Evolutionary conservation across 306 rosid species (phyloP).

Genomic region (Pyrus communis): DNA sequence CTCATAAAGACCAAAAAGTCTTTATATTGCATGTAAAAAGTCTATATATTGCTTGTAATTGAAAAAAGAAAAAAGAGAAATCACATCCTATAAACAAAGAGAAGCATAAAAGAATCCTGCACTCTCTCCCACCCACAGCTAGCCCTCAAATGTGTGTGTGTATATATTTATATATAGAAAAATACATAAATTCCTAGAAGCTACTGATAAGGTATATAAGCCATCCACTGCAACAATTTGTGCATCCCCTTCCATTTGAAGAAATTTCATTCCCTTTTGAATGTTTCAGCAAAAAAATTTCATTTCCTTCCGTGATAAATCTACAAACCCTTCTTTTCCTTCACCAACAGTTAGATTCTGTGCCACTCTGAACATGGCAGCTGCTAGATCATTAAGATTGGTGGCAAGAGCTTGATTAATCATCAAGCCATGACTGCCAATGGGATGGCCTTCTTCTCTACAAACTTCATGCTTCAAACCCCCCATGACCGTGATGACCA

Average conservation of each 20-base stretch:
- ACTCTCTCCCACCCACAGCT: constrained; percentile 10
- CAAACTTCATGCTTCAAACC: constrained; percentile 89
- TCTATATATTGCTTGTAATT: neutral
- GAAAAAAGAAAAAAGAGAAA: neutral
- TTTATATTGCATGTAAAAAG: neutral
- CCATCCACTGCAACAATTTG: constrained; percentile 26
- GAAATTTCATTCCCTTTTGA: constrained; percentile 12
- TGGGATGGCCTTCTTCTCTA: constrained; percentile 89
- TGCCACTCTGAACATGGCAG: constrained; percentile 25
- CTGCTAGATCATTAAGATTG: constrained; percentile 20
- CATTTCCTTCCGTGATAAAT: constrained; percentile 7
- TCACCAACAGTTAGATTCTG: constrained; percentile 11
- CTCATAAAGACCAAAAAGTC: constrained; percentile 2
- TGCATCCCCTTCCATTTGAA: constrained; percentile 33
- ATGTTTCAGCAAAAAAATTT: constrained; percentile 8
- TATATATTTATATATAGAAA: constrained; percentile 9
- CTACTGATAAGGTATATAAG: constrained; percentile 50
- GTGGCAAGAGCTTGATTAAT: constrained; percentile 13
- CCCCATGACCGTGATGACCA: constrained; percentile 57
- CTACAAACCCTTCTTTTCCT: constrained; percentile 11
- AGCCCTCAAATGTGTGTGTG: constrained; percentile 1
- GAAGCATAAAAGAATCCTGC: constrained; percentile 27
- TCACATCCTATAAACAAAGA: constrained; percentile 15
- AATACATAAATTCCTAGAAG: constrained; percentile 25
- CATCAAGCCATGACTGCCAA: constrained; percentile 29